Base-by-base conservation (phyloP, 169 alveolate species). In the Eimeria maxima region DNA sequence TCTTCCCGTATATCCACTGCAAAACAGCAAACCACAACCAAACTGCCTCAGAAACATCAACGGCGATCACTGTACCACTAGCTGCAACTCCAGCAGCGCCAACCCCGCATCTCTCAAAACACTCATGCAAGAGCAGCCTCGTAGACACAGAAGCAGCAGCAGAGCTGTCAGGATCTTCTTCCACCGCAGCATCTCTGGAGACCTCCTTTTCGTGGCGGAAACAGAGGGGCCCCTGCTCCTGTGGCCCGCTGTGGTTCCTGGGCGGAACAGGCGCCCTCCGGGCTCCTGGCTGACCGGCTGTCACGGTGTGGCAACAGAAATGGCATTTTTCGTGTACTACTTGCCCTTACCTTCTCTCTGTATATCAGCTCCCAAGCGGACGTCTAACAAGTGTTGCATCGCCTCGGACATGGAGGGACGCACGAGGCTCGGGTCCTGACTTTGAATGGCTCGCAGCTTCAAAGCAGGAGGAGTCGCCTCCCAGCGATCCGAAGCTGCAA, bases 401-500 rank as follows among this genome's bases (percentile, higher is more conserved):
- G 94, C 94, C 80, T 87, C 94, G 0, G 94, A 18, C 63, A 87
- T 14, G 29, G 83, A 22, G 22, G 94, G 94, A 44, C 83, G 16
- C 20, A 63, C 78, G 55, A 63, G 38, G 55, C 63, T 63, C 2
- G 94, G 94, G 78, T 87, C 94, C 18, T 65, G 67, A 4, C 29
- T 27, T 53, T 73, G 74, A 53, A 89, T 71, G 63, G 95, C 95
- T n/a, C 95, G 67, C 74, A 89, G 33, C 76, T 74, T 73, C 44
- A 89, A 4, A n/a, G 80, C 65, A 20, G 81, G 47, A 20, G 95
- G 95, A 22, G 95, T 71, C 14, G 95, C 45, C 45, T 50, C 55
- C 95, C 95, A 89, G 47, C 95, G 80, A 33, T 89, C 87, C 45
- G 95, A 73, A n/a, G 95, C 81, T 78, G 67, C 84, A 73, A 14